Conservation (phyloP, 176 grass and related monocot species). For the Bromus sterilis region DNA sequence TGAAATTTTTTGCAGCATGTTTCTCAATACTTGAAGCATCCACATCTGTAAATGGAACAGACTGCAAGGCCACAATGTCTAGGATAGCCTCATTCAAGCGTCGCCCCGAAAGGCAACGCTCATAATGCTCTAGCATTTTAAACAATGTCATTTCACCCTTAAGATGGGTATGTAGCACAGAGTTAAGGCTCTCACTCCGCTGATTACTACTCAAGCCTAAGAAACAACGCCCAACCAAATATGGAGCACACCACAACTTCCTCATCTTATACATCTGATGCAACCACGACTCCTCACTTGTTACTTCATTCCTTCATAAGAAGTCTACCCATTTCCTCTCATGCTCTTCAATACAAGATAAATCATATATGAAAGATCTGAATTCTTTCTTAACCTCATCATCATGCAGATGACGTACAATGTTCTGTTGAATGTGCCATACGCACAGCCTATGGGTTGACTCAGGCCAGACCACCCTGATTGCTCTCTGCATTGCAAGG, state of each 20-base stretch:
- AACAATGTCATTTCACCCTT: background rate
- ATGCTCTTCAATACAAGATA: background rate
- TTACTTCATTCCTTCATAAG: background rate
- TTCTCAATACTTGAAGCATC: background rate
- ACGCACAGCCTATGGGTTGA: background rate
- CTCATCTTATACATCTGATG: background rate
- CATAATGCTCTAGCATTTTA: background rate
- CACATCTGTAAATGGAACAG: background rate
- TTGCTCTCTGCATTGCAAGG: too few relatives aligned
- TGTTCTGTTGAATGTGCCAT: background rate
- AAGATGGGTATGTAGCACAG: background rate
- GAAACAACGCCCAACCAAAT: background rate
- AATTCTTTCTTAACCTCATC: background rate
- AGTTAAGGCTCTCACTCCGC: background rate
- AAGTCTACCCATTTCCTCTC: background rate
- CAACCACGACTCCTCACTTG: background rate
- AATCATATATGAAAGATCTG: background rate
- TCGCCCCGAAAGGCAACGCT: background rate
- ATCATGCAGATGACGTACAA: background rate
- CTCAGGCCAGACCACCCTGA: background rate
- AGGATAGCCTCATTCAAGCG: background rate
- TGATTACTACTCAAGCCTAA: constrained; percentile 1
- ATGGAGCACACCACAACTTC: background rate
- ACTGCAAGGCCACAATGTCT: background rate
- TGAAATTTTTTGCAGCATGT: background rate